phyloP scores from a whole-genome alignment of 2,329 filamentous ascomycete species.

The Apiospora koreana region DNA sequence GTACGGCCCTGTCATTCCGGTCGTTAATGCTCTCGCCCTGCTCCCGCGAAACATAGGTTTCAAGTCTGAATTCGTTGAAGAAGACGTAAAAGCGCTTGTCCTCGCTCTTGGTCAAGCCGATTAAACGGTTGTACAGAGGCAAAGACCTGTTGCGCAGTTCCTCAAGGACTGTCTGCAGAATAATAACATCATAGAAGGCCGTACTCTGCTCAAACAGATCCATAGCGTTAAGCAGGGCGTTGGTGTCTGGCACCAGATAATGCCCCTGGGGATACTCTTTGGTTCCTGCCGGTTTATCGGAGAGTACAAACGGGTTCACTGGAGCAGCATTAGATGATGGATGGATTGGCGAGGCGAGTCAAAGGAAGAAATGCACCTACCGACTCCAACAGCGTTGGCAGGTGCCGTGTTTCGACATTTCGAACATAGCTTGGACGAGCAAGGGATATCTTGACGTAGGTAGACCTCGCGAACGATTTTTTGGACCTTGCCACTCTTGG shows the following conservation, averaged over 20 bases:
- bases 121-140: constrained; percentile 90
- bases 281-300: constrained; percentile 83
- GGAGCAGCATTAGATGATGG: not conserved
- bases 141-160: constrained; percentile 92
- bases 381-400: constrained; percentile 74
- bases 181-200: constrained; percentile 94
- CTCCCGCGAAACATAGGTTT: constrained; percentile 80
- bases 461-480: constrained; percentile 98
- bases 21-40: constrained; percentile 90
- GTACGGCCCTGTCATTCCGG: constrained; percentile 89
- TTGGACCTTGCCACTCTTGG: constrained; percentile 94
- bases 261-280: constrained; percentile 82
- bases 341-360: not conserved
- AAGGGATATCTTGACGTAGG: constrained; percentile 93
- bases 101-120: constrained; percentile 89
- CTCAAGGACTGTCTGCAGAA: constrained; percentile 94
- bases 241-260: constrained; percentile 94
- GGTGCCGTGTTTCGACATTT: constrained; percentile 75
- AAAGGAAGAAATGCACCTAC: constrained; percentile 49
- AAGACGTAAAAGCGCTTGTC: constrained; percentile 98
- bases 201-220: constrained; percentile 92
- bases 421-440: constrained; percentile 86
- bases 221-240: constrained; percentile 93
- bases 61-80: constrained; percentile 95
- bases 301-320: constrained; percentile 85